A percentile compares a stretch with the other conserved stretches of the same genome.
Conservation (phyloP, 306 rosid species). For the Betula pendula region DNA sequence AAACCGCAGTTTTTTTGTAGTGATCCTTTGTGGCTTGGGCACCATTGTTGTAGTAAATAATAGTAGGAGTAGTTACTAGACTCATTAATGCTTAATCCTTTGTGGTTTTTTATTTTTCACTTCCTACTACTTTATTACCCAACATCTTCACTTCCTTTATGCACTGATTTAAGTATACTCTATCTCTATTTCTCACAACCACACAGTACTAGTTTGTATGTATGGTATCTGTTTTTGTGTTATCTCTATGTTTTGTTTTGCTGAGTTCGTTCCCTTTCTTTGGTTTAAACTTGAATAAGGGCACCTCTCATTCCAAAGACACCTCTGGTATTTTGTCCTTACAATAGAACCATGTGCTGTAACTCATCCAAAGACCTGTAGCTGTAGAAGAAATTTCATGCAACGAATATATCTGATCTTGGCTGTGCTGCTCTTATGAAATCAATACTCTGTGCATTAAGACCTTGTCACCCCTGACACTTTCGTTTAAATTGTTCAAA, state of each 20-base stretch:
- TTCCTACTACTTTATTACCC: background rate
- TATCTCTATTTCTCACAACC: background rate
- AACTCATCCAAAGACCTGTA: background rate
- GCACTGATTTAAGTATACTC: background rate
- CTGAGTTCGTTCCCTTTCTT: background rate
- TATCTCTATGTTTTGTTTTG: background rate
- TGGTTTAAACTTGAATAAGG: background rate
- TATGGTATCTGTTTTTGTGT: background rate
- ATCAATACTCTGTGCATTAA: background rate
- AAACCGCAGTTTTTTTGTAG: no score
- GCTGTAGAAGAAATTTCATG: background rate
- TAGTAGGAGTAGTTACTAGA: no score
- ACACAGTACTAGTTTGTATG: background rate
- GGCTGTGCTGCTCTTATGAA: slow-evolving; percentile 5
- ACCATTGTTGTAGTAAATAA: no score
- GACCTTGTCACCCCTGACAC: no score
- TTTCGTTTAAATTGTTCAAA: background rate
- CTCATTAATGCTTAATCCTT: no score
- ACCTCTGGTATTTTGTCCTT: slow-evolving; percentile 2
- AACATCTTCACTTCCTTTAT: slow-evolving; percentile 2
- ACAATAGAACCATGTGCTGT: slow-evolving; percentile 1
- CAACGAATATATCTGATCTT: background rate
- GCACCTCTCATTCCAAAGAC: background rate
- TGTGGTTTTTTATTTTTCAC: background rate
- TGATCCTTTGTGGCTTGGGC: no score